Evolutionary conservation across 208 protist genomes (phyloP).

Genomic region (Trypanosoma platydactyli): DNA sequence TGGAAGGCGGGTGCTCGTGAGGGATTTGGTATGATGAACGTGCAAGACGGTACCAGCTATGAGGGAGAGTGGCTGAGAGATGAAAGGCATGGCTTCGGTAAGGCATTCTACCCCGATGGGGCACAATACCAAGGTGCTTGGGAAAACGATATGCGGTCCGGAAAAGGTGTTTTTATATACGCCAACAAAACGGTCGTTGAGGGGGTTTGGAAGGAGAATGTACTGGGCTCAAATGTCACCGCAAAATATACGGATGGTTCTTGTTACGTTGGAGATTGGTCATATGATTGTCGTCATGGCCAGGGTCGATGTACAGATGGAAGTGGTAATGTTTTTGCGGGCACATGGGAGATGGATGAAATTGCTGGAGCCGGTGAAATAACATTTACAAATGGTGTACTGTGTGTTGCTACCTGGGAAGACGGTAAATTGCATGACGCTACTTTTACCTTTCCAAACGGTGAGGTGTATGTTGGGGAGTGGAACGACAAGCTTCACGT

Average conservation of each 20-base stretch:
- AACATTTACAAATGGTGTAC: conserved; percentile 58
- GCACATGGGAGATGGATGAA: conserved; percentile 62
- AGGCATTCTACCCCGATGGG: conserved; percentile 52
- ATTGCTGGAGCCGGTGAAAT: conserved; percentile 57
- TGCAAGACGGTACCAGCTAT: conserved; percentile 69
- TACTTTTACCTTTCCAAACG: conserved; percentile 82
- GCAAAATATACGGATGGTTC: conserved; percentile 64
- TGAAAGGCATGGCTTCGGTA: conserved; percentile 64
- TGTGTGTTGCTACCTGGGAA: conserved; percentile 65
- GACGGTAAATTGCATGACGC: conserved; percentile 40
- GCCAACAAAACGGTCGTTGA: conserved; percentile 41
- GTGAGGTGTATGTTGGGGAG: conserved; percentile 65
- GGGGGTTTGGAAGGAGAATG: conserved; percentile 49
- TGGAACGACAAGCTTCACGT: conserved; percentile 51
- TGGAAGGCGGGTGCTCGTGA: conserved; percentile 71
- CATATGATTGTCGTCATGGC: conserved; percentile 56
- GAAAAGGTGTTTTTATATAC: conserved; percentile 49
- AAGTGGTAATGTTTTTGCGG: conserved; percentile 53
- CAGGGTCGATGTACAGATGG: conserved; percentile 45
- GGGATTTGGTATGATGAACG: conserved; percentile 66
- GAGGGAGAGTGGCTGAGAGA: conserved; percentile 79
- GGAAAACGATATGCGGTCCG: conserved; percentile 45
- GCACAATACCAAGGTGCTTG: conserved; percentile 56
- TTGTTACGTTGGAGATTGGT: conserved; percentile 70
- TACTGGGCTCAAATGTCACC: conserved; percentile 43